Evolutionary conservation across 768 basidiomycete genomes (phyloP), one percentile per base, ranked within the genome.

Genomic region (Pleurotus giganteus): DNA sequence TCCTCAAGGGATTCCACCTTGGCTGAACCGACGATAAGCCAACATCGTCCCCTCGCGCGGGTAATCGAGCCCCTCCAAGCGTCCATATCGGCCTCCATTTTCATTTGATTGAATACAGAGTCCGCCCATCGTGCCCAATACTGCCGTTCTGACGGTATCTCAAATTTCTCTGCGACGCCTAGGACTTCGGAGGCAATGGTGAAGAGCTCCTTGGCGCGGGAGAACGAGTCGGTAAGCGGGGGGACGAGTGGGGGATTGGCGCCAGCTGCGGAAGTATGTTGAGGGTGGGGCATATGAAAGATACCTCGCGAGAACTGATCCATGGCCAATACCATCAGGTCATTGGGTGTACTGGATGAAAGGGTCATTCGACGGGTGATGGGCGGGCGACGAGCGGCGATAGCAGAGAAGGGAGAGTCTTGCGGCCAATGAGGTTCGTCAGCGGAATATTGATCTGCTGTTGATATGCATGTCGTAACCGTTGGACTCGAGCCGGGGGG

Each of bases 241-340:
- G 57, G 58, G 19, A 55, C 60, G 21, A 51, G 50, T 23, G 61
- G 36, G n/a, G 46, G 44, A 37, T 23, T 41, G 11, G 26, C 21
- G 29, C 55, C 32, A 44, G 55, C 41, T 15, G 46, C 43, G 17
- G 47, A 52, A 4, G 62, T 39, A 49, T 68, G 68, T 17, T 66
- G 64, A 5, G 71, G 74, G 59, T 83, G 84, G 1, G 85, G 86
- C 85, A 86, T 86, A 64, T 85, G 81, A 63, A 88, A 82, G 54
- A 87, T 85, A 4, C 85, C 86, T 19, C 85, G 73, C 4, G 79
- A 79, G 63, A 87, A 85, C 58, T 86, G 85, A 65, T 87, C 86
- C 72, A 84, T 82, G 6, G 86, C 85, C 28, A 85, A 72, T 13
- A 76, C 65, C 67, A 86, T 69, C 37, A 88, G 65, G 41, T 84